phyloP scores from a whole-genome alignment of 495 filamentous ascomycete genomes.

The Trichoderma orchidacearum region DNA sequence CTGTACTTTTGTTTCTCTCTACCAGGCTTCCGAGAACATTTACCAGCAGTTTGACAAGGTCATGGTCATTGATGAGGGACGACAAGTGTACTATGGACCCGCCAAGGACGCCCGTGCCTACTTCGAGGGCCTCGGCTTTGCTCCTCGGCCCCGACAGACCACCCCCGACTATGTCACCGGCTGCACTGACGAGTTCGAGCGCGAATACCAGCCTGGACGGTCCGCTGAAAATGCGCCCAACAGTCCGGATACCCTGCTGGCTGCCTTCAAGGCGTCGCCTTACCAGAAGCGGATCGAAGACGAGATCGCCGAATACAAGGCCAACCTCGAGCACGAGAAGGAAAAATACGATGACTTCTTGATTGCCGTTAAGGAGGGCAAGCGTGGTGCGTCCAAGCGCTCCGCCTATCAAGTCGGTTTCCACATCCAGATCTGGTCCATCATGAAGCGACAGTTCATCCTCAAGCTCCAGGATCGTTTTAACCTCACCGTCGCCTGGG shows the following conservation, averaged over 20 bases:
- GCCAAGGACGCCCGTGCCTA: constrained; percentile 54
- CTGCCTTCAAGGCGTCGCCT: constrained; percentile 53
- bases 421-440: constrained; percentile 63
- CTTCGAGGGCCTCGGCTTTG: constrained; percentile 72
- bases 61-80: constrained; percentile 65
- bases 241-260: constrained; percentile 45
- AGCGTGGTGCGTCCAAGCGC: constrained; percentile 50
- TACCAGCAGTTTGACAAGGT: constrained; percentile 84
- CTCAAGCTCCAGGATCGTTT: constrained; percentile 81
- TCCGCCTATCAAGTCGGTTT: constrained; percentile 75
- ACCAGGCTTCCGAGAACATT: constrained; percentile 75
- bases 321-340: constrained; percentile 43
- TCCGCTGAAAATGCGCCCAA: constrained; percentile 50
- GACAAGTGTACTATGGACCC: constrained; percentile 71
- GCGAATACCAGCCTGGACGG: constrained; percentile 55
- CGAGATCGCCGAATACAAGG: constrained; percentile 58
- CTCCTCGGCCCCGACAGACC: constrained; percentile 66
- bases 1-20: constrained; percentile 67
- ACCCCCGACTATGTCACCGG: constrained; percentile 79
- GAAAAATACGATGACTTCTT: constrained; percentile 61
- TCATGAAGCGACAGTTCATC: constrained; percentile 71
- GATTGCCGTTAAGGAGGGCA: constrained; percentile 61
- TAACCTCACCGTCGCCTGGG: constrained; percentile 58
- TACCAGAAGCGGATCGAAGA: constrained; percentile 38
- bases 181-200: constrained; percentile 71